A percentile compares a stretch with the other conserved stretches of the same genome.
Conservation (phyloP, 2,329 filamentous ascomycete genomes). For the Colletotrichum tofieldiae region DNA sequence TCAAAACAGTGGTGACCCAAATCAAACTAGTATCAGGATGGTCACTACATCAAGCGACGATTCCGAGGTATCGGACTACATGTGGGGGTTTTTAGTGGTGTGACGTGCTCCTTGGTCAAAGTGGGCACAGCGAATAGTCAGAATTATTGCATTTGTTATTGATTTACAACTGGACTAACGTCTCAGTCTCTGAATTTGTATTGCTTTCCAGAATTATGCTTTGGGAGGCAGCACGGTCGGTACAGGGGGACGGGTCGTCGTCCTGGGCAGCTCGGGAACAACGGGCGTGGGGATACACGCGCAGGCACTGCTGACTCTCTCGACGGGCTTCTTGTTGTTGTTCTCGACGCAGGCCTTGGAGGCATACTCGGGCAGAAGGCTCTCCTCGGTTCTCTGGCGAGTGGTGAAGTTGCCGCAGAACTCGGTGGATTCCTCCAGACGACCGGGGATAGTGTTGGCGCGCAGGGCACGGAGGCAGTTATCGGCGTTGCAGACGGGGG, state of each 20-base stretch:
- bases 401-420: conserved; percentile 44
- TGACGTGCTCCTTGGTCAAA: background rate
- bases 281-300: conserved; percentile 45
- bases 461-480: conserved; percentile 46
- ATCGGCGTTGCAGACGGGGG: conserved; percentile 44
- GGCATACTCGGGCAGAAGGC: conserved; percentile 43
- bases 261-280: conserved; percentile 47
- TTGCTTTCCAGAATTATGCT: background rate
- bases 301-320: conserved; percentile 45
- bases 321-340: conserved; percentile 33
- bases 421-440: conserved; percentile 43
- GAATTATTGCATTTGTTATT: background rate
- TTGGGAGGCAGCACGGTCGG: conserved; percentile 45
- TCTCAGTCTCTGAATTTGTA: too few species aligned
- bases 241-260: conserved; percentile 45
- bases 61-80: background rate
- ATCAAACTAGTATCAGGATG: background rate
- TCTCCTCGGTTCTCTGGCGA: conserved; percentile 35
- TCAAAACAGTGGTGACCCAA: too few species aligned
- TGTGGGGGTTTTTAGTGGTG: too few species aligned
- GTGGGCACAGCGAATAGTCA: too few species aligned
- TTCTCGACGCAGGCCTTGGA: conserved; percentile 40
- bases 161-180: background rate
- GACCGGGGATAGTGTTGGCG: conserved; percentile 40
- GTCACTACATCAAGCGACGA: background rate